These are phyloP conservation scores for Pholiota microspora DNA, from an alignment of 768 basidiomycete genomes.

Conservation along the genomic window DNA sequence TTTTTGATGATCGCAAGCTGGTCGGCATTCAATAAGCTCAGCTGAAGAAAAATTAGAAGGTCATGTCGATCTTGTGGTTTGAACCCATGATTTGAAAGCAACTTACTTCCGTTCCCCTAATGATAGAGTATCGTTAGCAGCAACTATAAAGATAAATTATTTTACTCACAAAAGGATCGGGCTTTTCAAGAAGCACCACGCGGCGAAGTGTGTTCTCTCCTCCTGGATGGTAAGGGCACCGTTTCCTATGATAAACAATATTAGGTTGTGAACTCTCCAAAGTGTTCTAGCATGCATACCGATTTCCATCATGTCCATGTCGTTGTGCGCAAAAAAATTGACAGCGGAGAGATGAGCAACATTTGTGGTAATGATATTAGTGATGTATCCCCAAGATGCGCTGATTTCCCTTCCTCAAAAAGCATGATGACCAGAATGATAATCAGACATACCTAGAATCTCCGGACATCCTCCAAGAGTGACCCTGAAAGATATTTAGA, in stretches of 20 bases:
- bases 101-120: conserved; percentile 39
- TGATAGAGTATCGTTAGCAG: background rate
- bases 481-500: conserved; percentile 10
- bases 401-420: conserved; percentile 17
- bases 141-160: background rate
- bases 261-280: background rate
- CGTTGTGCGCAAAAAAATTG: conserved; percentile 50
- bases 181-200: conserved; percentile 56
- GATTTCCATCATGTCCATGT: conserved; percentile 49
- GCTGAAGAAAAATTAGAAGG: conserved; percentile 25
- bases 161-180: conserved; percentile 46
- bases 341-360: conserved; percentile 37
- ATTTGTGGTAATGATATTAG: conserved; percentile 41
- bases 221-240: conserved; percentile 47
- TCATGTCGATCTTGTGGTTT: conserved; percentile 5
- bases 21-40: conserved; percentile 35
- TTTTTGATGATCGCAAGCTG: conserved; percentile 51
- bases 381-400: conserved; percentile 49
- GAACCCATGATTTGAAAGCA: background rate
- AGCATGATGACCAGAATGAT: background rate
- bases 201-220: conserved; percentile 56
- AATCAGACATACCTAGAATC: conserved; percentile 10
- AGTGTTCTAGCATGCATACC: background rate
- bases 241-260: conserved; percentile 33
- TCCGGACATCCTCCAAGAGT: conserved; percentile 18